Conservation (phyloP, 176 grass and related monocot species). For the Hordeum vulgare region DNA sequence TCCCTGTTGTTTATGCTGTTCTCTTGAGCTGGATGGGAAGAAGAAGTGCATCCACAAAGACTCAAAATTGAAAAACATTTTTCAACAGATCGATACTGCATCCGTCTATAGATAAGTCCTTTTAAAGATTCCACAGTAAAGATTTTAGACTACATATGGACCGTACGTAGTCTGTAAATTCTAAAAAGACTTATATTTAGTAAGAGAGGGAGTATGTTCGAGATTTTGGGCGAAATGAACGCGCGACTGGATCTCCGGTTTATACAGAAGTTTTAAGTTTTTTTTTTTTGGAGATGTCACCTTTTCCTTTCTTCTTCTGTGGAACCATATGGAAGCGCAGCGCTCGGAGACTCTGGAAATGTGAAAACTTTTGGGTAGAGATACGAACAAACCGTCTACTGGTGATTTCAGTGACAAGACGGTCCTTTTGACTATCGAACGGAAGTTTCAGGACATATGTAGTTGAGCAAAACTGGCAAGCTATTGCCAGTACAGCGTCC, state of each 20-base stretch:
- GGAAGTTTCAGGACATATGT: constrained; percentile 16
- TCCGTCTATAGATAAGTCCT: no score
- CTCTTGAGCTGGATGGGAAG: neutral
- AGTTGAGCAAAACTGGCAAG: neutral
- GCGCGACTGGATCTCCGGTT: neutral
- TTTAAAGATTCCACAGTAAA: no score
- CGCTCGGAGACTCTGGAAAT: constrained; percentile 12
- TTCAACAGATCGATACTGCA: no score
- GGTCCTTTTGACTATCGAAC: constrained; percentile 15
- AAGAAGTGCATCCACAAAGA: neutral
- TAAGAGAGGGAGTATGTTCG: no score
- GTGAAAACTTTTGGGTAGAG: neutral
- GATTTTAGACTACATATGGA: no score
- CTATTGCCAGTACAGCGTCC: neutral
- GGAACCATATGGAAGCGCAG: neutral
- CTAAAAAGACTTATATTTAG: no score
- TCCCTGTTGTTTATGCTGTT: constrained; percentile 12
- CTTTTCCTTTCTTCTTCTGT: no score
- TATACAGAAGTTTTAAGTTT: no score
- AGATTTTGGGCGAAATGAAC: neutral
- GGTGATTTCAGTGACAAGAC: constrained; percentile 6
- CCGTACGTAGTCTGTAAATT: no score
- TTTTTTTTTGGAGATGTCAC: neutral
- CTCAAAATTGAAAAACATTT: neutral
- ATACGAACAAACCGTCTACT: neutral